Evolutionary conservation across 495 filamentous ascomycete species (phyloP).

Genomic region (Lasiosphaeria ovina): DNA sequence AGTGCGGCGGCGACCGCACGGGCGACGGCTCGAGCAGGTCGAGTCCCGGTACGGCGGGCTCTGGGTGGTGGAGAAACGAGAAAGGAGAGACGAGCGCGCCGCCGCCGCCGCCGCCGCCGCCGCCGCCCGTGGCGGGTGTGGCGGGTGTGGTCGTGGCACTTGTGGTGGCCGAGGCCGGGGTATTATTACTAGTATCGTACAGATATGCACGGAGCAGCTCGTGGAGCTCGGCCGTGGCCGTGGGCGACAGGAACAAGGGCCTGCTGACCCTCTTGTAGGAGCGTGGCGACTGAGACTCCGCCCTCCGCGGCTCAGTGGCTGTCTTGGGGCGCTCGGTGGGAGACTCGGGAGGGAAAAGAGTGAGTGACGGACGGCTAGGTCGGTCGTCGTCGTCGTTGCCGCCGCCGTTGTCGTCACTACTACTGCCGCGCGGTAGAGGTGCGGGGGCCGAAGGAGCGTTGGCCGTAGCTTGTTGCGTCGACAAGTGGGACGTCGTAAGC

Average conservation of each 20-base stretch:
- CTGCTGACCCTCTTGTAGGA: constrained; percentile 39
- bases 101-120: too few species aligned
- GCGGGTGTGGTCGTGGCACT: constrained; percentile 30
- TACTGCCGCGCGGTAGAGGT: too few species aligned
- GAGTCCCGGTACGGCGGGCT: constrained; percentile 24
- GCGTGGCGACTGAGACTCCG: constrained; percentile 14
- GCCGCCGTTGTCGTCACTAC: too few species aligned
- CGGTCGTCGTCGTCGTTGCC: constrained; percentile 1
- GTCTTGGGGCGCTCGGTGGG: constrained; percentile 18
- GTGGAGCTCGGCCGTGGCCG: constrained; percentile 34
- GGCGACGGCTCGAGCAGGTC: constrained; percentile 40
- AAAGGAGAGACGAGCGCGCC: constrained; percentile 24
- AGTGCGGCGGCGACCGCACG: constrained; percentile 14
- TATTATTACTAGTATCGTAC: constrained; percentile 14
- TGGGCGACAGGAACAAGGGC: constrained; percentile 32
- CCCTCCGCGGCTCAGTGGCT: constrained; percentile 7
- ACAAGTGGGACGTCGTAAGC: too few species aligned
- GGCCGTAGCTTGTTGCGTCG: too few species aligned
- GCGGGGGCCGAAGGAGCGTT: too few species aligned
- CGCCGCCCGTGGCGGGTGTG: constrained; percentile 19
- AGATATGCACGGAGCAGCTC: constrained; percentile 33
- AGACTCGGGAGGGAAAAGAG: constrained; percentile 16
- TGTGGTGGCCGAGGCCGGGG: constrained; percentile 20
- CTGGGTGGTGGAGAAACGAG: constrained; percentile 16
- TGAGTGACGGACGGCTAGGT: constrained; percentile 13